Percentiles rank a stretch among this genome's conserved stretches.
Evolutionary conservation across 495 filamentous ascomycete genomes (phyloP).

Genomic region (Lasiosphaeria hispida): DNA sequence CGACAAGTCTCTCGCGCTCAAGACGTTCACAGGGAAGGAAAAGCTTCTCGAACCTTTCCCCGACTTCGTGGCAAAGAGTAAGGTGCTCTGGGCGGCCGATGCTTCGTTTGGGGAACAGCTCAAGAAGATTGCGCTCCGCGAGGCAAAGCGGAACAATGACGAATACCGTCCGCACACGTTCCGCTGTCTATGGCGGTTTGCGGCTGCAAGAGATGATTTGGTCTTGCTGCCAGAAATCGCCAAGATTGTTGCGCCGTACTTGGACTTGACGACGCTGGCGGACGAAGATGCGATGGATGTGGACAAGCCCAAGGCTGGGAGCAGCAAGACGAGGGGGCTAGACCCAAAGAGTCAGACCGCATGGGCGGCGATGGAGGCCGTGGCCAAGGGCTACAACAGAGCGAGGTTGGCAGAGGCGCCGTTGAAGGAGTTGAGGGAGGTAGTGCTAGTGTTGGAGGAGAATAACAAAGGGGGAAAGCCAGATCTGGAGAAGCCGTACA

Average conservation of each 20-base stretch:
- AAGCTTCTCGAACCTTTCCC: constrained; percentile 82
- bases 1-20: constrained; percentile 75
- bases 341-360: constrained; percentile 34
- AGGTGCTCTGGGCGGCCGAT: constrained; percentile 56
- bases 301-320: constrained; percentile 21
- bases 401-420: constrained; percentile 33
- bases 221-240: constrained; percentile 68
- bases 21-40: constrained; percentile 94
- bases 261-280: constrained; percentile 55
- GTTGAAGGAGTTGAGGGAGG: constrained; percentile 28
- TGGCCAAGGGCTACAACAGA: constrained; percentile 43
- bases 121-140: constrained; percentile 69
- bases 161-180: constrained; percentile 76
- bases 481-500: constrained; percentile 23
- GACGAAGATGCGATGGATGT: constrained; percentile 66
- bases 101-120: constrained; percentile 40
- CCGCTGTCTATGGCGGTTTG: constrained; percentile 67
- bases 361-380: constrained; percentile 41
- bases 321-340: constrained; percentile 27
- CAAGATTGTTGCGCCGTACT: constrained; percentile 55
- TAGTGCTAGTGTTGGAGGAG: constrained; percentile 28
- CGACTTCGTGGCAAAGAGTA: constrained; percentile 64
- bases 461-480: constrained; percentile 4
- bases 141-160: constrained; percentile 86
- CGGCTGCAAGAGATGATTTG: constrained; percentile 57